Evolutionary conservation across 129 eudicot genomes (phyloP), one percentile per base, ranked within the genome.

Genomic region (Silybum marianum): DNA sequence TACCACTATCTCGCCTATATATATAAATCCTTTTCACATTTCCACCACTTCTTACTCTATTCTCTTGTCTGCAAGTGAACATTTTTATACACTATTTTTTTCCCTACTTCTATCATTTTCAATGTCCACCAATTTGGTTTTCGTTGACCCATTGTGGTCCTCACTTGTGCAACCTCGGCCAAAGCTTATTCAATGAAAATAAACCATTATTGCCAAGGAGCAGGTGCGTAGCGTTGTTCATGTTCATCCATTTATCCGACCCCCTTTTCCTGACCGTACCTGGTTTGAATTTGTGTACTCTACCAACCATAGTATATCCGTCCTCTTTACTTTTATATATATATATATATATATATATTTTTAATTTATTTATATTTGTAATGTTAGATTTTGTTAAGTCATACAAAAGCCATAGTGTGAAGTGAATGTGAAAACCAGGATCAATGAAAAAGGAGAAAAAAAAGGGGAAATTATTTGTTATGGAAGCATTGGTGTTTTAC

Each of bases 121-220:
- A n/a, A 9, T 54, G 34, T 54, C 36, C 36, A 9, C 38, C 54
- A 42, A 34, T 75, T 71, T 67, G 77, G 77, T 84, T 58, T 19
- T 63, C 71, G 25, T 69, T 81, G 78, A 78, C 82, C 75, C 72
- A 72, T 39, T 39, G n/a, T 19, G 60, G 73, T 77, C 75, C 54
- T 60, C 78, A 7, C 73, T 81, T 86, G 86, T 84, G 80, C 92
- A 86, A 89, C 90, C 92, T 89, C 90, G 87, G 78, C 92, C 88
- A 71, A 71, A 69, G 80, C 84, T 85, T n/a, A n/a, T n/a, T 78
- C 82, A 44, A 84, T 75, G 58, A 74, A 80, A 46, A 21, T 65
- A 40, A 24, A 38, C 79, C 46, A 28, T 23, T 46, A 10, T 34
- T 68, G 84, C 85, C 38, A 38, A 62, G 83, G 73, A 85, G 90